A percentile compares a stretch with the other conserved stretches of the same genome.
Conservation (phyloP, 805 yeast species). For the Naumovozyma dairenensis region DNA sequence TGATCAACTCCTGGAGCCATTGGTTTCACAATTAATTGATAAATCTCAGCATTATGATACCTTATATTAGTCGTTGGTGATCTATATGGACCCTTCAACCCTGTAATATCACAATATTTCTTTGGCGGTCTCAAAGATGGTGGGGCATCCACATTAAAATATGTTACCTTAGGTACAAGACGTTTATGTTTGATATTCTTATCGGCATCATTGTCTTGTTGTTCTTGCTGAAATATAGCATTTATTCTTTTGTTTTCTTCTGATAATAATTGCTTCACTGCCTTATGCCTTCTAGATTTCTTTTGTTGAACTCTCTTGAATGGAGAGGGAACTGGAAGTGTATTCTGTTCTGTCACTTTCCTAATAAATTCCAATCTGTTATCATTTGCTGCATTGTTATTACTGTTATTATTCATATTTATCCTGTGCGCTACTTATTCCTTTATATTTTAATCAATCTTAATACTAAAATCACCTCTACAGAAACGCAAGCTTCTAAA, state of each 20-base stretch:
- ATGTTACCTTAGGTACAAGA: conserved; percentile 49
- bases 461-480: too few relatives aligned
- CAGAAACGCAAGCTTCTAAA: too few relatives aligned
- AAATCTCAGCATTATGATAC: conserved; percentile 76
- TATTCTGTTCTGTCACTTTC: conserved; percentile 16
- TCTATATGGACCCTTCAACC: conserved; percentile 67
- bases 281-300: conserved; percentile 57
- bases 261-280: conserved; percentile 57
- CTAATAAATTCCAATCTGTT: conserved; percentile 22
- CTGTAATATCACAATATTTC: conserved; percentile 90
- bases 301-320: conserved; percentile 52
- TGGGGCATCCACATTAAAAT: conserved; percentile 67
- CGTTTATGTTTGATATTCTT: conserved; percentile 15
- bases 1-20: conserved; percentile 91
- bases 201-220: conserved; percentile 3
- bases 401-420: too few relatives aligned
- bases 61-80: conserved; percentile 67
- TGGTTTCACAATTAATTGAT: conserved; percentile 56
- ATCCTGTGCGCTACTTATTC: too few relatives aligned
- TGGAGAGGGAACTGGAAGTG: conserved; percentile 28
- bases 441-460: too few relatives aligned
- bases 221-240: conserved; percentile 7
- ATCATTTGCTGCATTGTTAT: not conserved
- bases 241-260: conserved; percentile 70
- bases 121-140: conserved; percentile 76